Conservation (phyloP, 768 basidiomycete genomes). For the Amanita polypyramis region DNA sequence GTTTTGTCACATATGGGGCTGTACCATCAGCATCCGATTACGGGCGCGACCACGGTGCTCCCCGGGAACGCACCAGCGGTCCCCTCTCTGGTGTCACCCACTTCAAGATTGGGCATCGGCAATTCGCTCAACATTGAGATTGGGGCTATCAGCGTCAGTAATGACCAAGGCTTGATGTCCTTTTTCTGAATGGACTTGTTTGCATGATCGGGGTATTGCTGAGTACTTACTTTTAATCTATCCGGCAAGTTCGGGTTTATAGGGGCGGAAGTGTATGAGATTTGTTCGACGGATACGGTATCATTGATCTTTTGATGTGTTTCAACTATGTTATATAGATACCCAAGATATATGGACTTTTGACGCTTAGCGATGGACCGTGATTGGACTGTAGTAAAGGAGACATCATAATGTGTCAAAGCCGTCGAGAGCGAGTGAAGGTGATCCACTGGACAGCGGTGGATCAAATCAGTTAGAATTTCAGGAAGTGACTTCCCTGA, state of each 20-base stretch:
- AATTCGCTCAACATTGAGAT: slow-evolving; percentile 40
- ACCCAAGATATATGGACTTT: neutral
- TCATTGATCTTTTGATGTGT: neutral
- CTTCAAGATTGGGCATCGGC: slow-evolving; percentile 31
- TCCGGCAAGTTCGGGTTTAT: neutral
- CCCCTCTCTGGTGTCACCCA: slow-evolving; percentile 18
- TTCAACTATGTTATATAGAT: neutral
- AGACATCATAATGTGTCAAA: neutral
- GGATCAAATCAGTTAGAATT: slow-evolving; percentile 8
- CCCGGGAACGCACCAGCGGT: slow-evolving; percentile 19
- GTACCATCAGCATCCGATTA: slow-evolving; percentile 17
- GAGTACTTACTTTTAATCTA: slow-evolving; percentile 7
- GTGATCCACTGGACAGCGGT: slow-evolving; percentile 6
- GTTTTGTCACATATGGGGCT: slow-evolving; percentile 15
- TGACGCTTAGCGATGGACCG: neutral
- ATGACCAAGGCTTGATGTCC: slow-evolving; percentile 36
- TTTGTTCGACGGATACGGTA: neutral
- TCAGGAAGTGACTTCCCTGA: slow-evolving; percentile 2
- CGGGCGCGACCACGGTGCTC: slow-evolving; percentile 13
- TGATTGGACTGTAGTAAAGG: neutral
- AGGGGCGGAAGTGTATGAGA: neutral
- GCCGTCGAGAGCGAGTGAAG: neutral
- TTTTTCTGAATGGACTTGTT: slow-evolving; percentile 27
- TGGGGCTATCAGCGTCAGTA: slow-evolving; percentile 31
- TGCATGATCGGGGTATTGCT: slow-evolving; percentile 2